A percentile compares a stretch with the other conserved stretches of the same genome.
phyloP scores from a whole-genome alignment of 345 rosid genomes.

The Litchi chinensis region DNA sequence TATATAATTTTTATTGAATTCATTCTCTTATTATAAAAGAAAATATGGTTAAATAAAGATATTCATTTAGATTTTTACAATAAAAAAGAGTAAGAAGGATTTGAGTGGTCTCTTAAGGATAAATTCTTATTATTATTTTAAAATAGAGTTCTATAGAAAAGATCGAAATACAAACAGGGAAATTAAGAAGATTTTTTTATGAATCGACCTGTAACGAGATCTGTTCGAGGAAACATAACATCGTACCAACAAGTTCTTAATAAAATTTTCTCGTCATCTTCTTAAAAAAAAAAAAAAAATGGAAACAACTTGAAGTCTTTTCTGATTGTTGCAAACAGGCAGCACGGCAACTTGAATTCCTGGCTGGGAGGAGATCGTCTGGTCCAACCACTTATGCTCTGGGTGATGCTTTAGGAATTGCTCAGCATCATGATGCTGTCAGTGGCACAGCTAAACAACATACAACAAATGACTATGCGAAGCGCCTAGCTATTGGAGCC shows the following conservation, averaged over 20 bases:
- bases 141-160: no score
- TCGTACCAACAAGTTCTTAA: background rate
- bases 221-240: no score
- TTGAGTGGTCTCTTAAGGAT: no score
- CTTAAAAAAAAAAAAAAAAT: background rate
- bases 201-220: no score
- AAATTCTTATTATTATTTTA: no score
- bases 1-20: no score
- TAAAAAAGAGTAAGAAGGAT: no score
- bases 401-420: constrained; percentile 79
- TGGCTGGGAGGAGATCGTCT: constrained; percentile 57
- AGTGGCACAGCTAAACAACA: constrained; percentile 89
- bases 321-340: constrained; percentile 46
- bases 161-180: no score
- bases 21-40: no score
- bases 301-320: background rate
- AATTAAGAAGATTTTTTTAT: no score
- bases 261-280: background rate
- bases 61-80: no score
- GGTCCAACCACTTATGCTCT: constrained; percentile 57
- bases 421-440: constrained; percentile 91
- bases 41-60: no score
- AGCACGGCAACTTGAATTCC: constrained; percentile 81
- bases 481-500: constrained; percentile 70
- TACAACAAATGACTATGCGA: constrained; percentile 72